Conservation (phyloP, 805 yeast genomes). For the Pichia rugopelliculosa region DNA sequence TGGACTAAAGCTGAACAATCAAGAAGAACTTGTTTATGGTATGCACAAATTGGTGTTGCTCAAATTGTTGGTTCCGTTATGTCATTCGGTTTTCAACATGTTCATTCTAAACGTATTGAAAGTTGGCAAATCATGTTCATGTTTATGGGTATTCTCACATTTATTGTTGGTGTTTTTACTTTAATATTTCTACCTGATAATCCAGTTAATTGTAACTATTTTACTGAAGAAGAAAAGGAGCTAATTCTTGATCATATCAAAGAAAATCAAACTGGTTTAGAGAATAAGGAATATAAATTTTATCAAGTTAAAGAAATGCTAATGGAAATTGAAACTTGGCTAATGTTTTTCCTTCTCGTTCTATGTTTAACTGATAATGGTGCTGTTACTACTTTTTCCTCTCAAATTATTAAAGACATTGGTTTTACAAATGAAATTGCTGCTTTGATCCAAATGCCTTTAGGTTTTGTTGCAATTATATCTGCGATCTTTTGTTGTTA, state of each 20-base stretch:
- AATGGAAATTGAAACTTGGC: conserved; percentile 21
- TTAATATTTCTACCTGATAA: conserved; percentile 23
- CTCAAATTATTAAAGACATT: conserved; percentile 21
- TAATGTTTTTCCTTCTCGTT: conserved; percentile 15
- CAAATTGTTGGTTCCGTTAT: conserved; percentile 22
- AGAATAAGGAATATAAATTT: conserved; percentile 24
- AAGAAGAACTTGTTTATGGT: conserved; percentile 19
- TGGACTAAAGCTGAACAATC: conserved; percentile 22
- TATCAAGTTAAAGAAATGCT: conserved; percentile 22
- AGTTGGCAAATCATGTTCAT: conserved; percentile 27
- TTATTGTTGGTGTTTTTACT: conserved; percentile 24
- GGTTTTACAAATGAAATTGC: conserved; percentile 27
- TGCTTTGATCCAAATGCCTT: conserved; percentile 28
- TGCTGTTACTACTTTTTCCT: conserved; percentile 20
- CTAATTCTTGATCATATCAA: conserved; percentile 19
- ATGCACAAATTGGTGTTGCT: conserved; percentile 17
- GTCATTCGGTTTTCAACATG: conserved; percentile 23
- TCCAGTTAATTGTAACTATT: conserved; percentile 23
- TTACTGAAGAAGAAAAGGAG: conserved; percentile 30
- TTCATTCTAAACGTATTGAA: conserved; percentile 13
- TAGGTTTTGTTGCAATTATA: conserved; percentile 27
- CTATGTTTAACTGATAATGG: conserved; percentile 27
- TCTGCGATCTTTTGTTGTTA: conserved; percentile 14
- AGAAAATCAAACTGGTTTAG: conserved; percentile 27
- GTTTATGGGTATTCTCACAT: conserved; percentile 23